Conservation (phyloP, 116 monocot species). For the Zostera marina region DNA sequence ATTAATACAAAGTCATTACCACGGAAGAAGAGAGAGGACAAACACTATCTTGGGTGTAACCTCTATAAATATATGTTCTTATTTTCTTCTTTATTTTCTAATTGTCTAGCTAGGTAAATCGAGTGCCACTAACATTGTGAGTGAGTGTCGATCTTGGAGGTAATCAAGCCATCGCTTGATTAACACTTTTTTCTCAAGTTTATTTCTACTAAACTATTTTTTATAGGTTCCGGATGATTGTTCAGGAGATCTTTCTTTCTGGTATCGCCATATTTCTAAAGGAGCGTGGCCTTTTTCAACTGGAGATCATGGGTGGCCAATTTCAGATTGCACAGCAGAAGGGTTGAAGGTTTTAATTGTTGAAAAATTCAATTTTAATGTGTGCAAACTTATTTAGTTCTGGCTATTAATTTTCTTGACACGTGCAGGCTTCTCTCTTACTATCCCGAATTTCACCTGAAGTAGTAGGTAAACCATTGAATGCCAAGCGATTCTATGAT, state of each 20-base stretch:
- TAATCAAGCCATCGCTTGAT: too few species aligned
- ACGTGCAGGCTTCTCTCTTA: slow-evolving; percentile 43
- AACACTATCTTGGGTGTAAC: too few species aligned
- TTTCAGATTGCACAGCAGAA: slow-evolving; percentile 95
- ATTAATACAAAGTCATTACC: too few species aligned
- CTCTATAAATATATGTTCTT: too few species aligned
- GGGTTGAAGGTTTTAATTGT: slow-evolving; percentile 55
- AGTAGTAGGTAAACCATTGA: slow-evolving; percentile 54
- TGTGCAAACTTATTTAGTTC: not conserved
- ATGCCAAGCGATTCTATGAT: slow-evolving; percentile 50
- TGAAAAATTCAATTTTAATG: not conserved
- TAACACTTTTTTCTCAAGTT: not conserved
- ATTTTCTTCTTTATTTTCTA: too few species aligned
- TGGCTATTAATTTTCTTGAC: slow-evolving; percentile 3
- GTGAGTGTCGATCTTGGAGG: too few species aligned
- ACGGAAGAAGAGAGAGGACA: too few species aligned
- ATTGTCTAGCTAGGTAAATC: too few species aligned
- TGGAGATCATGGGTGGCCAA: slow-evolving; percentile 94
- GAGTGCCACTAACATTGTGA: too few species aligned
- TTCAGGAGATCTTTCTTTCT: slow-evolving; percentile 62
- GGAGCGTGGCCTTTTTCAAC: slow-evolving; percentile 98
- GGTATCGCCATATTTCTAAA: slow-evolving; percentile 97
- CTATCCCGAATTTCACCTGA: slow-evolving; percentile 54
- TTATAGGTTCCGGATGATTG: slow-evolving; percentile 62
- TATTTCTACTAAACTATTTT: slow-evolving; percentile 3